Conservation (phyloP, 2,329 filamentous ascomycete genomes). For the Hirsutella thompsonii region DNA sequence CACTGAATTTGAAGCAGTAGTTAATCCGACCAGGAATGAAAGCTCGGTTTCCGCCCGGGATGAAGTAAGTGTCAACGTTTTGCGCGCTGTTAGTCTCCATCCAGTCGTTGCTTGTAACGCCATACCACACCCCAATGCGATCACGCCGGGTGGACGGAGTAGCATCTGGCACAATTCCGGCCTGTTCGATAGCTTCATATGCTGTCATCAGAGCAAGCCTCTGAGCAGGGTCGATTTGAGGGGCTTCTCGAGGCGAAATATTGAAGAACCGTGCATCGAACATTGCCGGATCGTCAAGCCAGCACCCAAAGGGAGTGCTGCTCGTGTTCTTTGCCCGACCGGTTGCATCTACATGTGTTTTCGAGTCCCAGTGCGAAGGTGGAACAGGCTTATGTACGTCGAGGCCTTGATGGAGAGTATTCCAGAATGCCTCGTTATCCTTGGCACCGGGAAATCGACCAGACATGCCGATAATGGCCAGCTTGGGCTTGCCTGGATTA, state of each 20-base stretch:
- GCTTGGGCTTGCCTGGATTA: conserved; percentile 1
- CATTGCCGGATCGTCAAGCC: conserved; percentile 51
- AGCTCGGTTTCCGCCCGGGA: conserved; percentile 27
- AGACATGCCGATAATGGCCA: conserved; percentile 54
- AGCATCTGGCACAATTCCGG: conserved; percentile 47
- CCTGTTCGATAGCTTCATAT: conserved; percentile 57
- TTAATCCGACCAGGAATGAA: conserved; percentile 29
- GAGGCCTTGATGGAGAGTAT: conserved; percentile 49
- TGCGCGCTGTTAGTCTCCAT: conserved; percentile 62
- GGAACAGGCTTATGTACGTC: conserved; percentile 49
- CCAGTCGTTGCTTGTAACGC: conserved; percentile 66
- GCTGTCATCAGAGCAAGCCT: conserved; percentile 51
- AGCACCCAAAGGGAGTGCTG: conserved; percentile 18
- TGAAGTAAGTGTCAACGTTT: conserved; percentile 48
- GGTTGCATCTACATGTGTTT: conserved; percentile 47
- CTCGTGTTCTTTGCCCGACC: conserved; percentile 51
- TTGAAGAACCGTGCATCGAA: conserved; percentile 63
- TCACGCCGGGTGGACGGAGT: conserved; percentile 51
- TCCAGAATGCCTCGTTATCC: conserved; percentile 49
- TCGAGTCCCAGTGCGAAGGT: conserved; percentile 46
- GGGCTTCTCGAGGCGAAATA: conserved; percentile 56
- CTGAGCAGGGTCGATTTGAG: conserved; percentile 49
- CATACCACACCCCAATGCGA: conserved; percentile 61
- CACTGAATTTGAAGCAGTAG: conserved; percentile 66
- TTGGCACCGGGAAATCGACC: conserved; percentile 50